These are phyloP conservation scores for Cladosporium cucumerinum DNA, from an alignment of 2,329 filamentous ascomycete genomes.

Conservation along the genomic window DNA sequence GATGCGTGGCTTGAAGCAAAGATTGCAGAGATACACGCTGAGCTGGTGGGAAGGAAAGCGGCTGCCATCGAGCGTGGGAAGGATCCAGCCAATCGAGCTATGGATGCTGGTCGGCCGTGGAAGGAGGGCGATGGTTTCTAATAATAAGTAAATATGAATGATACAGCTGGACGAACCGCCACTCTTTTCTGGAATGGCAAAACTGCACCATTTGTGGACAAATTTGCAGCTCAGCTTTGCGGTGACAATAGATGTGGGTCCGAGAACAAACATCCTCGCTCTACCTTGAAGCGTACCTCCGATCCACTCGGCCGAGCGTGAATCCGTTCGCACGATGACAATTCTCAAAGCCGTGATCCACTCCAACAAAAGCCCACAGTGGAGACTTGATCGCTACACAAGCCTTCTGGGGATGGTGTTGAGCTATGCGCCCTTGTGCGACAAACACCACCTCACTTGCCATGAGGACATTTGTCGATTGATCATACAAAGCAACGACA, in stretches of 20 bases:
- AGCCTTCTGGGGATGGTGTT: not conserved
- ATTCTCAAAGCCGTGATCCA: not conserved
- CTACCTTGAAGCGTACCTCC: not conserved
- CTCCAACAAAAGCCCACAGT: not conserved
- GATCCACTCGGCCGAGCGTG: not conserved
- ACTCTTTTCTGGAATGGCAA: not conserved
- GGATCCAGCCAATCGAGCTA: constrained; percentile 50
- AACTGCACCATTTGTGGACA: not conserved
- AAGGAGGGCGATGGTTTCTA: constrained; percentile 52
- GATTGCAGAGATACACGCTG: constrained; percentile 43
- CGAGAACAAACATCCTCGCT: not conserved
- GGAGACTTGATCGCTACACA: not conserved
- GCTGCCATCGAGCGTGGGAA: constrained; percentile 51
- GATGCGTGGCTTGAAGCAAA: constrained; percentile 43
- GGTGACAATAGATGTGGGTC: not conserved
- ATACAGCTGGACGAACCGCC: not conserved
- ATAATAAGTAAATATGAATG: not conserved
- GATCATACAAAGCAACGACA: not conserved
- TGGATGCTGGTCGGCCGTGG: constrained; percentile 54
- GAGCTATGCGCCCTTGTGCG: not conserved
- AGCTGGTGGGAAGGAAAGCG: constrained; percentile 42
- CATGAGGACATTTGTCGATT: not conserved
- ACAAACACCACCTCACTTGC: not conserved
- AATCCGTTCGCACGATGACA: not conserved
- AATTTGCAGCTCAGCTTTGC: not conserved